These are phyloP conservation scores for Blumeria hordei DNA, from an alignment of 2,329 filamentous ascomycete species.

Conservation along the genomic window DNA sequence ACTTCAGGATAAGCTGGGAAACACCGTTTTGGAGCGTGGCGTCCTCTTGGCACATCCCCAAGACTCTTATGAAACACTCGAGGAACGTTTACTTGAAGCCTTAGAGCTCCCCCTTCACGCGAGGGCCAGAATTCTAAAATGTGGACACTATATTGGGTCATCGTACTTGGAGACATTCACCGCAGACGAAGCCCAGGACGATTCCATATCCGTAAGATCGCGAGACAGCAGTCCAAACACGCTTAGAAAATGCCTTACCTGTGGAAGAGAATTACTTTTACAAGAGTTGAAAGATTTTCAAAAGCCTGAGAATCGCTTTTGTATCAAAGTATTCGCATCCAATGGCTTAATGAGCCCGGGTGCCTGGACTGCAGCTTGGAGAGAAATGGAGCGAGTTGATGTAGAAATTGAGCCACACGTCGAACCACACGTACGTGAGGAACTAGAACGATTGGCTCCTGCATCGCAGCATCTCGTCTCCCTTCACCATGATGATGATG, in stretches of 20 bases:
- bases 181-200: slow-evolving; percentile 12
- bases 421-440: slow-evolving; percentile 29
- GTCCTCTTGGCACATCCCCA: slow-evolving; percentile 56
- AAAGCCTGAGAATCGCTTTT: slow-evolving; percentile 26
- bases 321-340: slow-evolving; percentile 75
- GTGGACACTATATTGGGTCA: slow-evolving; percentile 50
- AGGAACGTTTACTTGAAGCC: slow-evolving; percentile 53
- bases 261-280: slow-evolving; percentile 12
- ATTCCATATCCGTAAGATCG: slow-evolving; percentile 4
- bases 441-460: slow-evolving; percentile 25
- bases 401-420: slow-evolving; percentile 67
- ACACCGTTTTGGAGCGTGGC: slow-evolving; percentile 49
- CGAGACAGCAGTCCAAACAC: slow-evolving; percentile 3
- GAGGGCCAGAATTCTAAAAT: slow-evolving; percentile 46
- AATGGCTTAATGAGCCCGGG: slow-evolving; percentile 84
- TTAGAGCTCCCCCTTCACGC: slow-evolving; percentile 41
- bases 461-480: slow-evolving; percentile 1
- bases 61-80: slow-evolving; percentile 56
- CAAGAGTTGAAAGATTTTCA: slow-evolving; percentile 9
- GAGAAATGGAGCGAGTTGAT: slow-evolving; percentile 96
- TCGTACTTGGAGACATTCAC: slow-evolving; percentile 7
- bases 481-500: slow-evolving; percentile 6
- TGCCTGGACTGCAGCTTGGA: slow-evolving; percentile 86
- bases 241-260: slow-evolving; percentile 15
- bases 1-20: slow-evolving; percentile 44